phyloP scores from a whole-genome alignment of 176 grass and related monocot species.

The Oryza coarctata region DNA sequence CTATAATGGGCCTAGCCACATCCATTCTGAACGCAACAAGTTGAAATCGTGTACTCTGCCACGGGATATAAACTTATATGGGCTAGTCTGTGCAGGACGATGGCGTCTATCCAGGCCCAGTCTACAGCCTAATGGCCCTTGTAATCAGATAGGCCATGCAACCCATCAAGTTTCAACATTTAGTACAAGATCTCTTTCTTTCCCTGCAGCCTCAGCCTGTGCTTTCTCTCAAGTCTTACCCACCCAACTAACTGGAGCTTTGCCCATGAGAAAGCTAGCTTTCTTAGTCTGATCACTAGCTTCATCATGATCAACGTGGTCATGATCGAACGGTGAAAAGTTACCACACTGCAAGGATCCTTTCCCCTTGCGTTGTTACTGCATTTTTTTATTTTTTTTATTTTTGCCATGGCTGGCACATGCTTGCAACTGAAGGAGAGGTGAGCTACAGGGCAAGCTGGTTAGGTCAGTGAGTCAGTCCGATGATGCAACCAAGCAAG shows the following conservation, averaged over 20 bases:
- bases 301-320: background rate
- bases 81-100: background rate
- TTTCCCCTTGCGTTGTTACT: background rate
- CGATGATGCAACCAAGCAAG: constrained; percentile 23
- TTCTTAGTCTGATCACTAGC: background rate
- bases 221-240: background rate
- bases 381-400: no score
- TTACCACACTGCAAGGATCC: background rate
- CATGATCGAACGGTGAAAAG: background rate
- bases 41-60: background rate
- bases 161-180: background rate
- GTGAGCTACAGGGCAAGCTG: background rate
- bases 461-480: background rate
- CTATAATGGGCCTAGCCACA: no score
- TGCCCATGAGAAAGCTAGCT: background rate
- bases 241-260: background rate
- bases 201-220: background rate
- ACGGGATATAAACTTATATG: background rate
- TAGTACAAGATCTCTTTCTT: background rate
- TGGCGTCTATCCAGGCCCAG: background rate
- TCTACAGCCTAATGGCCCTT: background rate
- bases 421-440: background rate
- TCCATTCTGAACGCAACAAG: no score
- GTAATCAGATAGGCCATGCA: background rate
- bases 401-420: no score